Evolutionary conservation across 768 basidiomycete genomes (phyloP).

Genomic region (Rhodotorula diobovata): DNA sequence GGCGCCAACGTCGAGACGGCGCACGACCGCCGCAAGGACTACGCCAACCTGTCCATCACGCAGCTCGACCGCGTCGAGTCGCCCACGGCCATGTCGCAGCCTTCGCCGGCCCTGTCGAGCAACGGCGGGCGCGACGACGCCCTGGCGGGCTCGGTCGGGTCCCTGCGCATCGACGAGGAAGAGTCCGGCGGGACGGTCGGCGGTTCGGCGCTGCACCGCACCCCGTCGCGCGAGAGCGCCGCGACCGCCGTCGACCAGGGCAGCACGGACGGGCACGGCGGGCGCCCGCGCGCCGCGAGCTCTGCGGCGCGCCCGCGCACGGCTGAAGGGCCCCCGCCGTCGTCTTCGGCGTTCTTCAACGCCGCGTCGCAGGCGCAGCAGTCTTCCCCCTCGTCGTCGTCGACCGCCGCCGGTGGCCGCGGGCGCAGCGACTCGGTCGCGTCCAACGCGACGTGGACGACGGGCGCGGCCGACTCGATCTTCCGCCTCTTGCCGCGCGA

Average conservation of each 20-base stretch:
- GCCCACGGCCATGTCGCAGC: constrained; percentile 14
- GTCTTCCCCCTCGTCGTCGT: neutral
- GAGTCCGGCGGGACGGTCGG: constrained; percentile 5
- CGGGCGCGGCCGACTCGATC: constrained; percentile 81
- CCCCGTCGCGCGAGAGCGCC: constrained; percentile 45
- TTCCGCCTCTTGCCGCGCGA: constrained; percentile 94
- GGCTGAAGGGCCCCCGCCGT: constrained; percentile 1
- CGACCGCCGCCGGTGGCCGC: neutral
- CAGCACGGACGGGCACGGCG: neutral
- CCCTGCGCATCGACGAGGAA: constrained; percentile 27
- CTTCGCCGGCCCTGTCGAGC: neutral
- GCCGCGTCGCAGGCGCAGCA: constrained; percentile 28
- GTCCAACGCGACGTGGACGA: constrained; percentile 59
- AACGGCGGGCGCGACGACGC: neutral
- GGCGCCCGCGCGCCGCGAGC: neutral
- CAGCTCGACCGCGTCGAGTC: constrained; percentile 37
- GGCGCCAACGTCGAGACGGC: constrained; percentile 16
- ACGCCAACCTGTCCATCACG: constrained; percentile 14
- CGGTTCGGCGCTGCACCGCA: neutral
- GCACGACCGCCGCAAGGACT: constrained; percentile 16
- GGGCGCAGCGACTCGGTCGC: constrained; percentile 45
- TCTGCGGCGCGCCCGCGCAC: neutral
- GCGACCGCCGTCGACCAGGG: constrained; percentile 13
- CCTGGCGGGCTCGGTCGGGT: constrained; percentile 12
- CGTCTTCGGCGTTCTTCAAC: neutral